phyloP scores from a whole-genome alignment of 305 asterid species.

The Plantago coronopus region DNA sequence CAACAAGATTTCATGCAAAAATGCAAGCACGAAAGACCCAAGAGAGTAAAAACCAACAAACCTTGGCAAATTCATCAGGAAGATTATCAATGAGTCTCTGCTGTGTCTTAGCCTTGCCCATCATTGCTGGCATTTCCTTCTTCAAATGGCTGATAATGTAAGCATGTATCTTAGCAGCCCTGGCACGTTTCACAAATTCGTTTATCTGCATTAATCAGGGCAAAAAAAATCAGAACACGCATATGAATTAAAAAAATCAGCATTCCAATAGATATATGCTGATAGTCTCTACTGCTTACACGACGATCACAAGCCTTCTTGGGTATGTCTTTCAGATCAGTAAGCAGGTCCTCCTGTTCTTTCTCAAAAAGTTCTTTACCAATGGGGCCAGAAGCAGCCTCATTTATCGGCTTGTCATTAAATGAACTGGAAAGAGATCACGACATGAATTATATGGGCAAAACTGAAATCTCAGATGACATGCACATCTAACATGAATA shows the following conservation, averaged over 20 bases:
- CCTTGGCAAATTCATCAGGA: conserved; percentile 74
- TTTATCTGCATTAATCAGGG: conserved; percentile 52
- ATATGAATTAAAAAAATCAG: background rate
- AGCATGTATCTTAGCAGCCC: conserved; percentile 93
- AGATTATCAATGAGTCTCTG: conserved; percentile 80
- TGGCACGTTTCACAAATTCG: conserved; percentile 90
- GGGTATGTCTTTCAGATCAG: conserved; percentile 77
- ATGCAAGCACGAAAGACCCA: conserved; percentile 5
- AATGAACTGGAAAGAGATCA: conserved; percentile 51
- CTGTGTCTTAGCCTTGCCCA: conserved; percentile 91
- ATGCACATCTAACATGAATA: no score
- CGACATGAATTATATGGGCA: background rate
- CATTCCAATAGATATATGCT: conserved; percentile 1
- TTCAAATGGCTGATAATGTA: conserved; percentile 74
- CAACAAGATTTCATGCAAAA: background rate
- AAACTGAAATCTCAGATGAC: background rate
- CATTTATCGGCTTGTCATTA: conserved; percentile 82
- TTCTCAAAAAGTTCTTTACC: conserved; percentile 87
- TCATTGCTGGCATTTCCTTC: conserved; percentile 96
- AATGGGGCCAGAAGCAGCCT: conserved; percentile 65
- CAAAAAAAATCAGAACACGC: background rate
- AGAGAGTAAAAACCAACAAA: conserved; percentile 25
- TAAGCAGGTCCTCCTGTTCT: conserved; percentile 86
- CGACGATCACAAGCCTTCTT: conserved; percentile 98
- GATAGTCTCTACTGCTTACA: conserved; percentile 38